phyloP scores from a whole-genome alignment of 805 yeast species.

The Wickerhamomyces alni region DNA sequence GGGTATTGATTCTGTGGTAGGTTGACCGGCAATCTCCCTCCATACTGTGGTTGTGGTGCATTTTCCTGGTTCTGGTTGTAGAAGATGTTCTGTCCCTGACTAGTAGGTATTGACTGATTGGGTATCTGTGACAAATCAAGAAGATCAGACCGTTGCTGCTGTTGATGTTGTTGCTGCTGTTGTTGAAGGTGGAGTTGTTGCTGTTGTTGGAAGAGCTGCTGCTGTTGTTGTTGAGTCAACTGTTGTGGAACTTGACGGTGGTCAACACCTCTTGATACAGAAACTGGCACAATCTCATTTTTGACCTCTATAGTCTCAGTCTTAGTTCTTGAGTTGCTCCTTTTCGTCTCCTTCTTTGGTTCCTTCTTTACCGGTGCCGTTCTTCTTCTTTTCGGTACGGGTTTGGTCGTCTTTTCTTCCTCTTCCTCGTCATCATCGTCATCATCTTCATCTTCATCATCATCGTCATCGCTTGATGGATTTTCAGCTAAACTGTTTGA shows the following conservation, averaged over 20 bases:
- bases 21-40: neutral
- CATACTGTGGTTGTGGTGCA: neutral
- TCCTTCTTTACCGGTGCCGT: neutral
- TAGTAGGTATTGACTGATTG: neutral
- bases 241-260: neutral
- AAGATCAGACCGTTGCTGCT: slow-evolving; percentile 1
- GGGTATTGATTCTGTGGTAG: neutral
- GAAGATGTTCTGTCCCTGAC: neutral
- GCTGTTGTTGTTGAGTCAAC: slow-evolving; percentile 5
- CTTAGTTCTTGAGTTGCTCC: neutral
- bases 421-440: slow-evolving; percentile 9
- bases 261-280: no score
- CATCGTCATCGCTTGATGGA: slow-evolving; percentile 8
- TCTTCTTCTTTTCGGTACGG: slow-evolving; percentile 4
- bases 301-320: neutral
- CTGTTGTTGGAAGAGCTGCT: slow-evolving; percentile 1
- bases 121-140: no score
- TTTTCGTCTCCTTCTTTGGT: slow-evolving; percentile 1
- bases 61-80: neutral
- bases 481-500: slow-evolving; percentile 6
- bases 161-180: slow-evolving; percentile 5
- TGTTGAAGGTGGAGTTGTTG: slow-evolving; percentile 6
- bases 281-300: no score
- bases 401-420: slow-evolving; percentile 8
- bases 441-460: slow-evolving; percentile 12